Conservation (phyloP, 345 rosid genomes). For the Ceriops tagal region DNA sequence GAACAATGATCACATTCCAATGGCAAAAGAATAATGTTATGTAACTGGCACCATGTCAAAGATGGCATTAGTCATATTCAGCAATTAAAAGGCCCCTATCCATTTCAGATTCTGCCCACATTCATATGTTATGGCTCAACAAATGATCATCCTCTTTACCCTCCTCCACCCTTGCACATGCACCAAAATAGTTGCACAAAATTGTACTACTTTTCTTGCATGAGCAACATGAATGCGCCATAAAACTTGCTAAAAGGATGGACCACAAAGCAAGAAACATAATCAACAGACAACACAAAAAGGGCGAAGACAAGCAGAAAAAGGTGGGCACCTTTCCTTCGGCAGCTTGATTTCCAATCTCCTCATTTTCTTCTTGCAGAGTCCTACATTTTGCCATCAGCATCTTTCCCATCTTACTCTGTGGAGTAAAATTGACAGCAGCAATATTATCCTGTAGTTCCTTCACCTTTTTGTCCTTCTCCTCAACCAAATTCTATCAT, state of each 20-base stretch:
- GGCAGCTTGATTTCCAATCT: conserved; percentile 91
- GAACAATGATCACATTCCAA: not conserved
- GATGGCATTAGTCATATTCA: not conserved
- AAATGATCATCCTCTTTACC: not conserved
- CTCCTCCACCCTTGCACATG: not conserved
- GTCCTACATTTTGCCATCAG: conserved; percentile 95
- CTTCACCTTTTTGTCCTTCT: conserved; percentile 93
- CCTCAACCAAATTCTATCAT: conserved; percentile 82
- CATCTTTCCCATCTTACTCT: conserved; percentile 93
- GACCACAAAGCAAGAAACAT: not conserved
- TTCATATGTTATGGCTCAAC: conserved; percentile 1
- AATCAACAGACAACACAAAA: not conserved
- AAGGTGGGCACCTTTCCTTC: conserved; percentile 74
- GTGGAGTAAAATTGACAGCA: conserved; percentile 84
- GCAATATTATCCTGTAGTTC: conserved; percentile 91
- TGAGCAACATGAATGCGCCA: not conserved
- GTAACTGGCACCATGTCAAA: not conserved
- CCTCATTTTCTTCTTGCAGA: conserved; percentile 95
- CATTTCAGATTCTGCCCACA: not conserved
- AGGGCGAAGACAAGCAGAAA: not conserved
- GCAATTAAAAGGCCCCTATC: not conserved
- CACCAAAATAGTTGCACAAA: not conserved
- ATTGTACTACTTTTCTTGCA: not conserved
- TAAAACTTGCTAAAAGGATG: not conserved
- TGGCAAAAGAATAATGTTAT: not conserved